phyloP scores from a whole-genome alignment of 192 early-diverging fungal genomes.

The Rhizophagus sp. region DNA sequence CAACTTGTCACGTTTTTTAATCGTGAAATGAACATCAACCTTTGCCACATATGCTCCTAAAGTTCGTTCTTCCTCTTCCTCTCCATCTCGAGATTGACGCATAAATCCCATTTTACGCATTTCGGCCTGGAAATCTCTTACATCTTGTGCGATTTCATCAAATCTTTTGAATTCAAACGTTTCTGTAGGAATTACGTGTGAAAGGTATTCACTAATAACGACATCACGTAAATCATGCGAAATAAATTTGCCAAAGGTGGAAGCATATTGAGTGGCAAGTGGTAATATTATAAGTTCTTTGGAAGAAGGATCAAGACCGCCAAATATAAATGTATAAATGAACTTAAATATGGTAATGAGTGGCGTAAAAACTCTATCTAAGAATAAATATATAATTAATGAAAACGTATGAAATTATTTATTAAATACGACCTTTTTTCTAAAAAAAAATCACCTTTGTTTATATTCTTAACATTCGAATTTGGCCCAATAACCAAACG shows the following conservation, averaged over 20 bases:
- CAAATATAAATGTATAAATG: constrained; percentile 30
- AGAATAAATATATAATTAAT: background rate
- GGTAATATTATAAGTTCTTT: background rate
- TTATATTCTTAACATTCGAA: background rate
- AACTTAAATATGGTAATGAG: constrained; percentile 17
- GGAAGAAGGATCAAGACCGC: background rate
- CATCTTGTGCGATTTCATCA: constrained; percentile 32
- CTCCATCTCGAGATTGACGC: constrained; percentile 22
- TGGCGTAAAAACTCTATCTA: constrained; percentile 15
- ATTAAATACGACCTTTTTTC: background rate
- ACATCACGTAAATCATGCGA: constrained; percentile 27
- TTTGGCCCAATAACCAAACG: constrained; percentile 6
- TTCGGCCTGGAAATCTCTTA: constrained; percentile 36
- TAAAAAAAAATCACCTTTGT: background rate
- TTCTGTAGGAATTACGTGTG: constrained; percentile 33
- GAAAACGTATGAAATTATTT: background rate
- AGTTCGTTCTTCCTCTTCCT: constrained; percentile 30
- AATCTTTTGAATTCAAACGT: constrained; percentile 34
- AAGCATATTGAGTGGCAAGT: constrained; percentile 13
- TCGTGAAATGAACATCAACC: constrained; percentile 53
- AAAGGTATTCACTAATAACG: constrained; percentile 36
- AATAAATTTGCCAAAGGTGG: constrained; percentile 24
- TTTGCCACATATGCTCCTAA: constrained; percentile 46
- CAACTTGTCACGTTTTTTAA: constrained; percentile 43
- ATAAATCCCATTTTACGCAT: constrained; percentile 40